phyloP scores from a whole-genome alignment of 371 early-diverging fungal genomes.

The Zychaea mexicana region DNA sequence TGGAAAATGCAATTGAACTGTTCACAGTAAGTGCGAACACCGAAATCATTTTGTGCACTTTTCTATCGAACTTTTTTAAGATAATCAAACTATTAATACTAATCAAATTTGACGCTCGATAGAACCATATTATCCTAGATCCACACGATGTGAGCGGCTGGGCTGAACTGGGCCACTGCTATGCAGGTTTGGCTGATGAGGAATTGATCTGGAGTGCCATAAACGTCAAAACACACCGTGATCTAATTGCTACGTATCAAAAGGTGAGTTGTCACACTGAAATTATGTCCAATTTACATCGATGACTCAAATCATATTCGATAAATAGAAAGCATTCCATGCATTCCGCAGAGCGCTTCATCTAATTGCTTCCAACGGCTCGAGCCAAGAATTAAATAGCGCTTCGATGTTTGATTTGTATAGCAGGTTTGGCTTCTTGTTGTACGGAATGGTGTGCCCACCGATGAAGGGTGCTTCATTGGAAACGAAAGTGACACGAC shows the following conservation, averaged over 20 bases:
- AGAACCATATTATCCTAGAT: conserved; percentile 57
- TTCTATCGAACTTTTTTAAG: too few relatives aligned
- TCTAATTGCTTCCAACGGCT: conserved; percentile 4
- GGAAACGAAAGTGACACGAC: conserved; percentile 6
- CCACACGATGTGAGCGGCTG: conserved; percentile 64
- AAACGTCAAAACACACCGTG: conserved; percentile 53
- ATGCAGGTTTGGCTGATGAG: conserved; percentile 63
- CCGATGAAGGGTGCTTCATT: conserved; percentile 72
- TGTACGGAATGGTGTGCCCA: conserved; percentile 63
- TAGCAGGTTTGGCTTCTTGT: conserved; percentile 60
- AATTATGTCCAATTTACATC: too few relatives aligned
- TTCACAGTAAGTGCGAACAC: conserved; percentile 55
- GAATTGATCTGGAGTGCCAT: conserved; percentile 68
- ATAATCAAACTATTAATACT: too few relatives aligned
- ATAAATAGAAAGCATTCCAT: conserved; percentile 58
- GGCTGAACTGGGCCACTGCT: conserved; percentile 65
- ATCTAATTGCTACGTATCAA: conserved; percentile 62
- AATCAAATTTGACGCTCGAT: not conserved
- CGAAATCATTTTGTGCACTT: too few relatives aligned
- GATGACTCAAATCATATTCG: too few relatives aligned
- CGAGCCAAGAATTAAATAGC: not conserved
- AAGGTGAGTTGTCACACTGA: conserved; percentile 39
- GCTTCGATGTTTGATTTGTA: conserved; percentile 45
- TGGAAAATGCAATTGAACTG: conserved; percentile 63
- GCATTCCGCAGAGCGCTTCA: conserved; percentile 51